These are phyloP conservation scores for Polygonum aviculare DNA, from an alignment of 148 eudicot species.

Conservation along the genomic window DNA sequence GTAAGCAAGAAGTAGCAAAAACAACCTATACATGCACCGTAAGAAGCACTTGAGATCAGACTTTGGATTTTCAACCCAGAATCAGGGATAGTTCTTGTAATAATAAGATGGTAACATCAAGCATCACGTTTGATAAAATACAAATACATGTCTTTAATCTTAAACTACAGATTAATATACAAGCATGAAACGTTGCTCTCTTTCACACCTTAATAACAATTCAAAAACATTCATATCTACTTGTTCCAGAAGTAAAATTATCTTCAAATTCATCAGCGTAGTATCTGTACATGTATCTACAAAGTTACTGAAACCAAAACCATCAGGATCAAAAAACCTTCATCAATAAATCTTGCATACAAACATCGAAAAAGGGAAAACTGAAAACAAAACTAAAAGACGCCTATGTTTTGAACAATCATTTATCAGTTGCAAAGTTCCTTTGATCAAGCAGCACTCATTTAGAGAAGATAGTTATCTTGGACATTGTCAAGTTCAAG, in stretches of 20 bases:
- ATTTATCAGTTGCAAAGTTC: background rate
- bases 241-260: background rate
- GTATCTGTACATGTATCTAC: too few species aligned
- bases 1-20: background rate
- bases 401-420: constrained; percentile 25
- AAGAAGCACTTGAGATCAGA: background rate
- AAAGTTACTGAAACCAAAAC: too few species aligned
- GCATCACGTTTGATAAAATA: background rate
- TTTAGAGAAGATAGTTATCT: background rate
- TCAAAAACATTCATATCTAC: background rate
- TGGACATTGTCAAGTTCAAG: background rate
- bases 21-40: background rate
- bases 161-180: background rate
- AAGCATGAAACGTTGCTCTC: background rate
- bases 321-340: background rate
- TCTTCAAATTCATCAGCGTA: too few species aligned
- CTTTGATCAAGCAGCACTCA: background rate
- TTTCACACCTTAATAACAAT: background rate
- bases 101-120: background rate
- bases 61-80: background rate
- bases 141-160: background rate
- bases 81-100: background rate
- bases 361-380: background rate
- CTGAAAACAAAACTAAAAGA: too few species aligned
- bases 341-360: background rate